phyloP scores from a whole-genome alignment of 129 eudicot genomes.

The Smallanthus sonchifolius region DNA sequence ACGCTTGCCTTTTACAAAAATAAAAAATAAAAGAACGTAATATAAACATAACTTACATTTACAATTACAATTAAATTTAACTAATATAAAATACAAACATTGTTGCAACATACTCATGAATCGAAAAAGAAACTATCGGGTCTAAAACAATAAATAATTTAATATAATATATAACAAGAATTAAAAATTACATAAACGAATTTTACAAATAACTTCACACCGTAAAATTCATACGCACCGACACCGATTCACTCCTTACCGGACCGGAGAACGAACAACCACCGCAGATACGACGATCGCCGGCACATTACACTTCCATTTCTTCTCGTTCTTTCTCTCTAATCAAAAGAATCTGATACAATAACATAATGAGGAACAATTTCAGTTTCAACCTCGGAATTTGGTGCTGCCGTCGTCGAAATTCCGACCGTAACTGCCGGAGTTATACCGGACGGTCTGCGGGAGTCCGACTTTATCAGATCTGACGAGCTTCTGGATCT shows the following conservation, averaged over 20 bases:
- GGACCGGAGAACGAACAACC: not conserved
- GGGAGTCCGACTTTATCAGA: conserved; percentile 49
- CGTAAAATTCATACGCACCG: not conserved
- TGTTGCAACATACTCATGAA: not conserved
- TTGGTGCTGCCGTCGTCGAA: conserved; percentile 30
- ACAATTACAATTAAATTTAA: not conserved
- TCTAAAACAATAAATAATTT: not conserved
- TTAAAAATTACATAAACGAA: not conserved
- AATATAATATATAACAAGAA: not conserved
- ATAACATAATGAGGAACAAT: not conserved
- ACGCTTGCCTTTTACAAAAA: too few species aligned
- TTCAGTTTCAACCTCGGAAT: not conserved
- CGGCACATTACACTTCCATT: not conserved
- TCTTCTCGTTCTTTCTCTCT: not conserved
- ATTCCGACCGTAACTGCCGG: conserved; percentile 29
- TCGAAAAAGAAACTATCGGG: not conserved
- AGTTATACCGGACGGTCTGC: conserved; percentile 51
- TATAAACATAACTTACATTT: not conserved
- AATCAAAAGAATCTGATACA: conserved; percentile 12
- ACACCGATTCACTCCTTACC: not conserved
- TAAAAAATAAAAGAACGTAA: too few species aligned
- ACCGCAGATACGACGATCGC: not conserved
- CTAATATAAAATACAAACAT: not conserved
- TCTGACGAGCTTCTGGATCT: conserved; percentile 47
- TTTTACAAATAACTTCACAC: not conserved